Evolutionary conservation across 768 basidiomycete species (phyloP).

Genomic region (Fibroporia radiculosa): DNA sequence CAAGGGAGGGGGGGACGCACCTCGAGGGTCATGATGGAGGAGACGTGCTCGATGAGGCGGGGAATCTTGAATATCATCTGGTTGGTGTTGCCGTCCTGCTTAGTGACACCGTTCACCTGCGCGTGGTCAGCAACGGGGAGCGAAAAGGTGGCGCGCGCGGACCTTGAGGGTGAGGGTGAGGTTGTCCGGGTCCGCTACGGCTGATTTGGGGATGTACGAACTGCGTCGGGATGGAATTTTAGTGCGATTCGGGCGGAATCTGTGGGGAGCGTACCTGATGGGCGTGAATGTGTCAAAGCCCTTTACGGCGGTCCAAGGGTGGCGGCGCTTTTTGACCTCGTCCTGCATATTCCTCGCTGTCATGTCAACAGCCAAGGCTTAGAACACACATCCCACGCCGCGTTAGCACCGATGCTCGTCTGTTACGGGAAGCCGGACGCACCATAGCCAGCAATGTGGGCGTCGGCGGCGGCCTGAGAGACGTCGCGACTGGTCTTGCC

Average conservation of each 20-base stretch:
- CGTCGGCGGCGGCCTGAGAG: constrained; percentile 56
- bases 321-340: constrained; percentile 80
- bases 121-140: not conserved
- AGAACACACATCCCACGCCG: not conserved
- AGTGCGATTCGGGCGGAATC: constrained; percentile 4
- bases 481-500: constrained; percentile 85
- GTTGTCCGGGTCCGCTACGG: constrained; percentile 64
- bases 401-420: not conserved
- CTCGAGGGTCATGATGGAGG: constrained; percentile 96
- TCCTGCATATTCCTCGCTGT: constrained; percentile 95
- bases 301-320: constrained; percentile 98
- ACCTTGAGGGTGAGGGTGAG: constrained; percentile 75
- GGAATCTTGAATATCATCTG: constrained; percentile 95
- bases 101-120: constrained; percentile 76
- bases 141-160: constrained; percentile 1
- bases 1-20: constrained; percentile 28
- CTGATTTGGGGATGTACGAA: constrained; percentile 71
- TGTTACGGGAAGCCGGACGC: constrained; percentile 13
- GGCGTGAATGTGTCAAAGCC: constrained; percentile 97
- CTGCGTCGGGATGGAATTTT: constrained; percentile 27
- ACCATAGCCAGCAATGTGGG: constrained; percentile 92
- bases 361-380: constrained; percentile 89
- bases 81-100: constrained; percentile 77
- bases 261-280: constrained; percentile 53
- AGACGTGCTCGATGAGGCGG: constrained; percentile 80